These are phyloP conservation scores for Vanrija humicola DNA, from an alignment of 1,284 basidiomycete species.

Conservation along the genomic window DNA sequence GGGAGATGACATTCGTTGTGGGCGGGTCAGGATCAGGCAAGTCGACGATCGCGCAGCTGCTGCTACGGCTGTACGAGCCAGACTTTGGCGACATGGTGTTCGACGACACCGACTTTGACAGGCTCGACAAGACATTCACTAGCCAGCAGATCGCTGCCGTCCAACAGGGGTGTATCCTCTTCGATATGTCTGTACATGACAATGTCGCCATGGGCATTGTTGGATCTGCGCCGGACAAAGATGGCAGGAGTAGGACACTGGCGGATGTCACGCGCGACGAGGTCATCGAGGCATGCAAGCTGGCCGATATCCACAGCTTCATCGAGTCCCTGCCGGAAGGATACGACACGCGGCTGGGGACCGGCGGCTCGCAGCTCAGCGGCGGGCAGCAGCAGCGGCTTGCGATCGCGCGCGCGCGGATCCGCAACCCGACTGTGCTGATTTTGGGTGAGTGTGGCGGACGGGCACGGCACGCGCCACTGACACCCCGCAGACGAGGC, in stretches of 20 bases:
- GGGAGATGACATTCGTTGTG: conserved; percentile 88
- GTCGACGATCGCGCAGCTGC: conserved; percentile 79
- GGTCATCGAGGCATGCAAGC: conserved; percentile 75
- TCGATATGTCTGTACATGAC: conserved; percentile 78
- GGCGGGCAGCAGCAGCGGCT: conserved; percentile 93
- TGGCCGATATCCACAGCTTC: conserved; percentile 84
- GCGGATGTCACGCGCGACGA: conserved; percentile 61
- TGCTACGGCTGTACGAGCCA: conserved; percentile 73
- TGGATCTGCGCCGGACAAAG: conserved; percentile 51
- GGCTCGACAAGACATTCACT: conserved; percentile 72
- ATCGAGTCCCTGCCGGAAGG: conserved; percentile 75
- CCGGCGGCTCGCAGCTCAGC: conserved; percentile 70
- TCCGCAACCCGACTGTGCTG: conserved; percentile 83
- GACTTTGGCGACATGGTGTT: conserved; percentile 63
- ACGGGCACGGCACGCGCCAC: neutral
- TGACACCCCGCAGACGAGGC: conserved; percentile 69
- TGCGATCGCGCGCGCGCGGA: conserved; percentile 80
- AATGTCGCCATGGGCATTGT: conserved; percentile 80
- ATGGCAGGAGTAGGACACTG: conserved; percentile 28
- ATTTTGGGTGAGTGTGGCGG: conserved; percentile 68
- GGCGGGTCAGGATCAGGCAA: conserved; percentile 90
- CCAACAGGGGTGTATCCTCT: conserved; percentile 69
- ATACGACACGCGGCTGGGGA: conserved; percentile 79
- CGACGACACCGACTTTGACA: conserved; percentile 74
- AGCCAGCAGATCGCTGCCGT: conserved; percentile 71